phyloP scores from a whole-genome alignment of 2,329 filamentous ascomycete genomes.

The Epichloe hybrida region DNA sequence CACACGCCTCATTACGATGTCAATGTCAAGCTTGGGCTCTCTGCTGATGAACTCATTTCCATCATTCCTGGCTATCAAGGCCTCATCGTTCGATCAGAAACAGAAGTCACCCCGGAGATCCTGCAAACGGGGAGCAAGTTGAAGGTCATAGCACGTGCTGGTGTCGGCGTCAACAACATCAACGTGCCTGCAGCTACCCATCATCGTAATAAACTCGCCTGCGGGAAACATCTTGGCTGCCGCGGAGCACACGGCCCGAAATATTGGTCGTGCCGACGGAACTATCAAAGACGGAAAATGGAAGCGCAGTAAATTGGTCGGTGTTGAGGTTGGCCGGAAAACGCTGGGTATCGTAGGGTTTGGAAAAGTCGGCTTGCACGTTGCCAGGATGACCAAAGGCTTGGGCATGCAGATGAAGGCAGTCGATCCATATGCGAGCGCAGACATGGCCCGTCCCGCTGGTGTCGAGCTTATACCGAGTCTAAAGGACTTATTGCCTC shows the following conservation, averaged over 20 bases:
- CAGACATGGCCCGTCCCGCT: constrained; percentile 53
- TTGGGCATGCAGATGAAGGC: constrained; percentile 27
- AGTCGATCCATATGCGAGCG: constrained; percentile 65
- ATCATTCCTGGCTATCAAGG: constrained; percentile 62
- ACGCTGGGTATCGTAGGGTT: constrained; percentile 63
- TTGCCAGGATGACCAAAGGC: constrained; percentile 36
- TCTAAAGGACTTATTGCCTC: constrained; percentile 46
- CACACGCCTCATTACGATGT: constrained; percentile 53
- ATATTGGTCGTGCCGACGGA: too few species aligned
- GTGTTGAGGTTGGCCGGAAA: constrained; percentile 67
- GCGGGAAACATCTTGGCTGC: too few species aligned
- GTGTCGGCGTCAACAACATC: constrained; percentile 39
- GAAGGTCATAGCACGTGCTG: constrained; percentile 66
- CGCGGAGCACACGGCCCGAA: too few species aligned
- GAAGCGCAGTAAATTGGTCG: constrained; percentile 56
- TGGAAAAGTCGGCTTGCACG: constrained; percentile 69
- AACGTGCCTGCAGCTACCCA: too few species aligned
- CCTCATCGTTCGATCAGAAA: constrained; percentile 69
- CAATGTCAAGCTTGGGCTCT: constrained; percentile 50
- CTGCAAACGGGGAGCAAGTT: constrained; percentile 53
- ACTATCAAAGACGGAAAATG: too few species aligned
- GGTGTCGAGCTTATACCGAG: constrained; percentile 49
- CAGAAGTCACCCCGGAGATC: constrained; percentile 59
- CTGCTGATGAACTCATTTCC: constrained; percentile 46
- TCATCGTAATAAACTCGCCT: too few species aligned